These are phyloP conservation scores for Aspergillus haitiensis DNA, from an alignment of 495 filamentous ascomycete species.

Conservation along the genomic window DNA sequence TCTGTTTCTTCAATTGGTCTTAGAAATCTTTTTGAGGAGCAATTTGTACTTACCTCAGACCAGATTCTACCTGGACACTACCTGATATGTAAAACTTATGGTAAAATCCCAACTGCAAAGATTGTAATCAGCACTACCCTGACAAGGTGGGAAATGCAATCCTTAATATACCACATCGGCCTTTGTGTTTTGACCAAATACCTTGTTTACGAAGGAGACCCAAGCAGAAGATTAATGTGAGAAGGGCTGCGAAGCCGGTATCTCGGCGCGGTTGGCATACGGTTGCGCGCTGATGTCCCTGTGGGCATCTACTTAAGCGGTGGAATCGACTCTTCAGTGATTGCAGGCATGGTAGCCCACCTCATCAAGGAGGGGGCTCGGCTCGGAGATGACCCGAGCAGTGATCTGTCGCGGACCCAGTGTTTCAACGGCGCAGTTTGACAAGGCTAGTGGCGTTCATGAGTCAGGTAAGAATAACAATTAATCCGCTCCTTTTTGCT, in stretches of 20 bases:
- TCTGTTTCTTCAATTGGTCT: too few species aligned
- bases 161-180: neutral
- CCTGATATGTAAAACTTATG: conserved; percentile 25
- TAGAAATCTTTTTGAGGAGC: too few species aligned
- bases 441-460: conserved; percentile 43
- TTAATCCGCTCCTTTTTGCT: neutral
- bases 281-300: conserved; percentile 54
- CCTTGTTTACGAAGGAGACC: conserved; percentile 22
- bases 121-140: conserved; percentile 51
- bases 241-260: conserved; percentile 44
- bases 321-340: conserved; percentile 53
- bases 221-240: conserved; percentile 44
- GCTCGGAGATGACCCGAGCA: conserved; percentile 34
- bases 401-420: conserved; percentile 31
- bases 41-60: too few species aligned
- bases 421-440: conserved; percentile 54
- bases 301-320: conserved; percentile 54
- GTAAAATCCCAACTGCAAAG: conserved; percentile 27
- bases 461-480: conserved; percentile 40
- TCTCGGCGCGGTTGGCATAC: conserved; percentile 46
- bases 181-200: neutral
- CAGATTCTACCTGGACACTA: conserved; percentile 27
- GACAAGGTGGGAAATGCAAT: conserved; percentile 39
- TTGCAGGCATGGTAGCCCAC: conserved; percentile 54
- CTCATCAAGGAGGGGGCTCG: conserved; percentile 41